These are phyloP conservation scores for Parsonsia alboflavescens DNA, from an alignment of 257 asterid genomes.

Conservation along the genomic window DNA sequence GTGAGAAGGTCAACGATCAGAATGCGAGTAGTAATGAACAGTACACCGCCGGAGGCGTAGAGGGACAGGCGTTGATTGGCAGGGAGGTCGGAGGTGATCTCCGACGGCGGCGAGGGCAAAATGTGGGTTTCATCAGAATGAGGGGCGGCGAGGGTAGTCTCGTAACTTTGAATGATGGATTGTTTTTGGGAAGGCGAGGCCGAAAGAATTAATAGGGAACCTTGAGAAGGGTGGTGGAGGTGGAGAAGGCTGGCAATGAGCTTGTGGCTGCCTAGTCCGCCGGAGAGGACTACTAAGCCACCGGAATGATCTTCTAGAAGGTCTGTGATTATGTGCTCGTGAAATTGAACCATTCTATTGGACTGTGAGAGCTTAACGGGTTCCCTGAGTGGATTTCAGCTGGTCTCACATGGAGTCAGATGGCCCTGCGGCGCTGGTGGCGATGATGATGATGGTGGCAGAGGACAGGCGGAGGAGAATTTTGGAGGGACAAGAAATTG, in stretches of 20 bases:
- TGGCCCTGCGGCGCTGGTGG: neutral
- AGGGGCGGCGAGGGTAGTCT: conserved; percentile 21
- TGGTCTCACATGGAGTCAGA: neutral
- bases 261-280: conserved; percentile 81
- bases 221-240: conserved; percentile 82
- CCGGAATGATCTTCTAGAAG: conserved; percentile 76
- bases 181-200: conserved; percentile 58
- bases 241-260: conserved; percentile 59
- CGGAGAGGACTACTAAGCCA: conserved; percentile 76
- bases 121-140: conserved; percentile 9
- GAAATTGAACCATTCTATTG: conserved; percentile 60
- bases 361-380: neutral
- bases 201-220: conserved; percentile 76
- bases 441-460: conserved; percentile 9
- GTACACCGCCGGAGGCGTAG: conserved; percentile 68
- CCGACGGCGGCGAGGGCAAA: conserved; percentile 31
- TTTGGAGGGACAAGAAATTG: conserved; percentile 10
- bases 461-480: conserved; percentile 22
- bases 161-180: conserved; percentile 33
- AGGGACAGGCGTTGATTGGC: conserved; percentile 61
- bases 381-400: neutral
- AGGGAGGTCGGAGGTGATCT: conserved; percentile 76
- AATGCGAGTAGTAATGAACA: conserved; percentile 76
- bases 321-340: conserved; percentile 76
- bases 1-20: conserved; percentile 88